Percentiles rank a stretch among this genome's conserved stretches.
These are phyloP conservation scores for Euclidium syriacum DNA, from an alignment of 345 rosid genomes.

Conservation along the genomic window DNA sequence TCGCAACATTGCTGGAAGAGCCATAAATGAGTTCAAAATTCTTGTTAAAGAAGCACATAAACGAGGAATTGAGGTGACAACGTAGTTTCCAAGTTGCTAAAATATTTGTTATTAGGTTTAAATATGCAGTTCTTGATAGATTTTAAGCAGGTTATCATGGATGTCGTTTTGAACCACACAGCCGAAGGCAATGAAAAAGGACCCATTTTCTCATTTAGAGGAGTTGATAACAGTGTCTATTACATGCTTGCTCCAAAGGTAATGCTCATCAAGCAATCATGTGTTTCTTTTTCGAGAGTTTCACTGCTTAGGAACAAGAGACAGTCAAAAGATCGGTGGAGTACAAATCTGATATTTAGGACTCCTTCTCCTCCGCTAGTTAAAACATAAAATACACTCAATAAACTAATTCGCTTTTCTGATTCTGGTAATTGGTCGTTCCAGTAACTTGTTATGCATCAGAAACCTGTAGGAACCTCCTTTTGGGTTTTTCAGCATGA, in stretches of 20 bases:
- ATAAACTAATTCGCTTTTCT: not conserved
- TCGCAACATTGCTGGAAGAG: constrained; percentile 53
- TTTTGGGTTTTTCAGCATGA: not conserved
- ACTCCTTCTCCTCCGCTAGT: not conserved
- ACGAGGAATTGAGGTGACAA: constrained; percentile 85
- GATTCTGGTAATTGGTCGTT: not conserved
- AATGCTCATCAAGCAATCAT: constrained; percentile 17
- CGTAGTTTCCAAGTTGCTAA: constrained; percentile 15
- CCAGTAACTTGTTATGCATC: constrained; percentile 12
- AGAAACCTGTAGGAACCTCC: not conserved
- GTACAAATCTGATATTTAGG: not conserved
- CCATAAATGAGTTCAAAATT: constrained; percentile 78
- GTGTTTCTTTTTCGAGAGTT: not conserved
- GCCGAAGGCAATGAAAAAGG: constrained; percentile 98
- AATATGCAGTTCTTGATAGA: constrained; percentile 22
- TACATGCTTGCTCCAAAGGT: constrained; percentile 99
- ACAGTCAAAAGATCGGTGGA: not conserved
- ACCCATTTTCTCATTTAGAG: constrained; percentile 79
- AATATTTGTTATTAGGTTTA: constrained; percentile 1
- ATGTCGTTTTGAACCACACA: constrained; percentile 96
- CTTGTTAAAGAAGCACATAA: constrained; percentile 91
- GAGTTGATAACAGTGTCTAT: constrained; percentile 86
- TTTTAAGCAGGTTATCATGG: constrained; percentile 76
- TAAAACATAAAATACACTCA: not conserved
- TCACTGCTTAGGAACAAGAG: constrained; percentile 9